Conservation (phyloP, 108 stramenopile genomes). For the Nannochloropsis gaditana region DNA sequence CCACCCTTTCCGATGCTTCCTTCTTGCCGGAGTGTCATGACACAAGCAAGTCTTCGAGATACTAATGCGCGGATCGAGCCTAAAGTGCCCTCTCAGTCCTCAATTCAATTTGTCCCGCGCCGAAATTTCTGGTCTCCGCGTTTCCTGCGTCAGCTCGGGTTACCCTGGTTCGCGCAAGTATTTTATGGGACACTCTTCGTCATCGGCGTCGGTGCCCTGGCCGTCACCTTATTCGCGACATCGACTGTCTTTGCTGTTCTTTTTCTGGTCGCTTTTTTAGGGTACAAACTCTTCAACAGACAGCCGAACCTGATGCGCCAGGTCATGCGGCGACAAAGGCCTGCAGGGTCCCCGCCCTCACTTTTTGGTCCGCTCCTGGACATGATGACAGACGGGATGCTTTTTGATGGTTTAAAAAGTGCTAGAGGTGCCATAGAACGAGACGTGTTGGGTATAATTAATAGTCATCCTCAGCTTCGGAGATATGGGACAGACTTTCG, state of each 20-base stretch:
- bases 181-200: background rate
- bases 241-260: background rate
- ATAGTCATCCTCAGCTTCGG: background rate
- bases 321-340: background rate
- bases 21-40: background rate
- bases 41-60: background rate
- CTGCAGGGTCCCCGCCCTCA: background rate
- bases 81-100: background rate
- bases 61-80: no score
- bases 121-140: background rate
- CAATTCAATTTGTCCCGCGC: background rate
- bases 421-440: background rate
- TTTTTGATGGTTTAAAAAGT: constrained; percentile 4
- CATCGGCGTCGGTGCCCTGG: background rate
- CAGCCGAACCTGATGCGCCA: background rate
- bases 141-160: background rate
- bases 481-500: constrained; percentile 20
- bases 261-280: background rate
- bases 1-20: background rate
- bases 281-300: constrained; percentile 11
- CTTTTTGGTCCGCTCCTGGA: background rate
- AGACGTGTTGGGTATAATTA: background rate
- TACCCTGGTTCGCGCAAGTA: constrained; percentile 9
- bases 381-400: background rate
- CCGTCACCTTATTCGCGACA: background rate